Evolutionary conservation across 306 rosid species (phyloP).

Genomic region (Acmispon strigosus): DNA sequence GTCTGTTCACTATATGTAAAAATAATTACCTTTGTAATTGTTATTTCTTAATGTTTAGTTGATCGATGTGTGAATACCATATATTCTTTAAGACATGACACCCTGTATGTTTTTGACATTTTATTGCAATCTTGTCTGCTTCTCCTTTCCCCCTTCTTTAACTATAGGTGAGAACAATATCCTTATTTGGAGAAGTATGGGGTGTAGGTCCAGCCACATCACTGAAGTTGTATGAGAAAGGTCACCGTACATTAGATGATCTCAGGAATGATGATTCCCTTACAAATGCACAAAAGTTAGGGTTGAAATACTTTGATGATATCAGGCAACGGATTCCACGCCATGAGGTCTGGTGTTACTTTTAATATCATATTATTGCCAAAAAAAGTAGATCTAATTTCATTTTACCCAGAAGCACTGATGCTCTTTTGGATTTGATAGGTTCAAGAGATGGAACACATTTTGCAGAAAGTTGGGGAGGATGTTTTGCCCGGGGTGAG

Average conservation of each 20-base stretch:
- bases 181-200: conserved; percentile 95
- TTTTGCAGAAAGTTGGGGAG: conserved; percentile 68
- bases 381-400: background rate
- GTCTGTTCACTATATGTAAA: background rate
- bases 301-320: conserved; percentile 88
- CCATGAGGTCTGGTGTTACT: conserved; percentile 51
- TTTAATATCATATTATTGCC: background rate
- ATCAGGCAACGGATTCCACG: conserved; percentile 76
- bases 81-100: background rate
- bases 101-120: background rate
- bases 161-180: conserved; percentile 65
- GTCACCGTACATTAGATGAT: conserved; percentile 71
- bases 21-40: background rate
- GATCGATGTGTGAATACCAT: background rate
- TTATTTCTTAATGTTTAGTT: background rate
- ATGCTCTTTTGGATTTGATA: conserved; percentile 27
- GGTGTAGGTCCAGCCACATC: conserved; percentile 96
- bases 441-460: conserved; percentile 81
- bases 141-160: background rate
- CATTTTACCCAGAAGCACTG: background rate
- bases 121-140: background rate
- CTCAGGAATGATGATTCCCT: conserved; percentile 60
- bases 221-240: conserved; percentile 77
- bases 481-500: conserved; percentile 80
- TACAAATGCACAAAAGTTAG: conserved; percentile 73